Evolutionary conservation across 2,329 filamentous ascomycete genomes (phyloP), one percentile per base, ranked within the genome.

Genomic region (Eutypella sp.): DNA sequence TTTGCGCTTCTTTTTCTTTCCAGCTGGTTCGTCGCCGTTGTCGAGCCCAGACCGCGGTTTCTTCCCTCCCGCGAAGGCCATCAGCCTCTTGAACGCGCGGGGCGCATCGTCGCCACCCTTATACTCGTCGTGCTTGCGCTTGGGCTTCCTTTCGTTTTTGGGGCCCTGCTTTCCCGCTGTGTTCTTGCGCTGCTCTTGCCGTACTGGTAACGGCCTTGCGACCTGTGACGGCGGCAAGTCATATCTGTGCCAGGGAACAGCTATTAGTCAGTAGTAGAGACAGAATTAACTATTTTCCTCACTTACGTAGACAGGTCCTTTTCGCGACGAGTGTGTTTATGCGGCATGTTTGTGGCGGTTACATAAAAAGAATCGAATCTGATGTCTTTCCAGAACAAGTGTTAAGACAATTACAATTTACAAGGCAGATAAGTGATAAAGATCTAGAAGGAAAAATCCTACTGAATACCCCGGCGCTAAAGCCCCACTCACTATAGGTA

Each of bases 11-110:
- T 62, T 65, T 25, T 59, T 64, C 45, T 63, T 63, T 5, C 54
- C 46, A 9, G 50, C 45, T n/a, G 59, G 55, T 40, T 67, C 66
- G 10, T 72, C 60, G n/a, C 87, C 87, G 52, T 93, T 80, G 61
- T 95, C 85, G 8, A 95, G 72, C 6, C 85, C 83, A 9, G 76
- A 79, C 5, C 76, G 75, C 9, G 76, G 65, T 49, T 74, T 78
- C 59, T 81, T 83, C n/a, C 80, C 75, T 15, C 72, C 67, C 34
- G 84, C 79, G 54, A 83, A 79, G 27, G 87, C 82, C 87, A 97
- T 93, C 51, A 97, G 70, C 11, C 90, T 83, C 50, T 81, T 81
- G 67, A 99, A 99, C 1, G 87, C 89, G 55, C 89, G 86, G 0
- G 93, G 93, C 1, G 87, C 91, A 68, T 97, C 93, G 63, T 95